Percentiles rank a stretch among this genome's conserved stretches.
These are phyloP conservation scores for Casuarina glauca DNA, from an alignment of 306 rosid genomes.

Conservation along the genomic window DNA sequence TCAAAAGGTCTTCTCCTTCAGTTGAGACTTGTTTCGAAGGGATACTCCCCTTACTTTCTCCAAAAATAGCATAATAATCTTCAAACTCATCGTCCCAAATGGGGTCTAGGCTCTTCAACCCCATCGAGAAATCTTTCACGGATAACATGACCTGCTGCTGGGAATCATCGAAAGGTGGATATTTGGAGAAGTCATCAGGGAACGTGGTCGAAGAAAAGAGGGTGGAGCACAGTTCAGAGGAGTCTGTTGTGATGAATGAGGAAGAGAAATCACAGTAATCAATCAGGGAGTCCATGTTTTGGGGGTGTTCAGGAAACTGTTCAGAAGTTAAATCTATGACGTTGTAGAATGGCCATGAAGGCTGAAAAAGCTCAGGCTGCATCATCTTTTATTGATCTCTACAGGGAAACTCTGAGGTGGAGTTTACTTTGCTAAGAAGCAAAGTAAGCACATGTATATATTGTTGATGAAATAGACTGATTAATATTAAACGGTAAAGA, in stretches of 20 bases:
- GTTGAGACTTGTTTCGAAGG: slow-evolving; percentile 27
- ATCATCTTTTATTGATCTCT: slow-evolving; percentile 29
- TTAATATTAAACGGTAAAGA: neutral
- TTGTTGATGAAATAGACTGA: slow-evolving; percentile 7
- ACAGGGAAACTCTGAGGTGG: slow-evolving; percentile 11
- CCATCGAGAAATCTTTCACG: neutral
- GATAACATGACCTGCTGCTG: slow-evolving; percentile 33
- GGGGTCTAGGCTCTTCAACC: neutral
- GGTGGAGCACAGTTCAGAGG: slow-evolving; percentile 20
- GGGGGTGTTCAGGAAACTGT: slow-evolving; percentile 27
- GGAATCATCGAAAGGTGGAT: slow-evolving; percentile 32
- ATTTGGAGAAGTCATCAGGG: slow-evolving; percentile 22
- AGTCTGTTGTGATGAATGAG: slow-evolving; percentile 11
- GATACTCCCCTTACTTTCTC: slow-evolving; percentile 47
- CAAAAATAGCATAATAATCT: slow-evolving; percentile 18
- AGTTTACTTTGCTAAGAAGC: slow-evolving; percentile 8
- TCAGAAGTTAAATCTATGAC: slow-evolving; percentile 34
- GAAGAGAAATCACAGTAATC: slow-evolving; percentile 38
- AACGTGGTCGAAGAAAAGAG: slow-evolving; percentile 29
- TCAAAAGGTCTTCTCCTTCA: slow-evolving; percentile 36
- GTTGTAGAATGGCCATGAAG: slow-evolving; percentile 37
- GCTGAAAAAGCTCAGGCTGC: slow-evolving; percentile 35
- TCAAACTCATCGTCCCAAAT: slow-evolving; percentile 13
- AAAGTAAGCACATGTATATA: neutral
- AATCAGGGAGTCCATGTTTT: slow-evolving; percentile 31